Conservation (phyloP, 352 stramenopile genomes). For the Pythium rishiriense region DNA sequence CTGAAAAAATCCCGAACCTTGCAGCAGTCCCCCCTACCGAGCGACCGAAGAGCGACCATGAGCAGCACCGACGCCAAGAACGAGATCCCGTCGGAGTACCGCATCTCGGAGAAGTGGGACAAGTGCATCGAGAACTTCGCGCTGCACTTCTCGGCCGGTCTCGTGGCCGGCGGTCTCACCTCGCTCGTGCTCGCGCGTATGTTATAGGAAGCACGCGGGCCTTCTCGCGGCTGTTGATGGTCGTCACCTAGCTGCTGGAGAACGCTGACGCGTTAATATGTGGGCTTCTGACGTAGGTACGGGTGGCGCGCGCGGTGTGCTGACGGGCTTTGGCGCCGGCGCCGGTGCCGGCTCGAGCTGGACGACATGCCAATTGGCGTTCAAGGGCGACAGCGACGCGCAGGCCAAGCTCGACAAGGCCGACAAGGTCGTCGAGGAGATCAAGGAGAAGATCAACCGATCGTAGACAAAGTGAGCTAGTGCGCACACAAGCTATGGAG, state of each 20-base stretch:
- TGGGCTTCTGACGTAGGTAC: conserved; percentile 40
- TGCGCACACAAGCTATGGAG: conserved; percentile 21
- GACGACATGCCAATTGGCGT: conserved; percentile 85
- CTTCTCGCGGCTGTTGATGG: no score
- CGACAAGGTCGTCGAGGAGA: conserved; percentile 72
- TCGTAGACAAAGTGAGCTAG: conserved; percentile 21
- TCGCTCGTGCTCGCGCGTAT: conserved; percentile 82
- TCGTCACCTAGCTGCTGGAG: neutral
- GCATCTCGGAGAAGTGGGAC: conserved; percentile 91
- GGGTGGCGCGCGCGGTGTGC: conserved; percentile 52
- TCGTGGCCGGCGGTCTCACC: conserved; percentile 79
- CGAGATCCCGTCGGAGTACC: conserved; percentile 85
- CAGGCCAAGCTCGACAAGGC: conserved; percentile 69
- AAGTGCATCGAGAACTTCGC: conserved; percentile 90
- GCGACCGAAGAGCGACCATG: conserved; percentile 8
- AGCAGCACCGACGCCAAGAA: conserved; percentile 41
- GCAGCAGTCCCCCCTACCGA: conserved; percentile 8
- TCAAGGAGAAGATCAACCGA: conserved; percentile 58
- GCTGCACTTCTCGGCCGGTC: conserved; percentile 81
- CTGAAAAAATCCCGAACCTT: conserved; percentile 25
- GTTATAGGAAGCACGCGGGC: conserved; percentile 33
- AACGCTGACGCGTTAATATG: neutral
- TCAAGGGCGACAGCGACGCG: conserved; percentile 67
- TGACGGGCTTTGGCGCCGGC: conserved; percentile 75
- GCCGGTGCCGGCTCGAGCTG: conserved; percentile 76